Evolutionary conservation across 2,329 filamentous ascomycete species (phyloP), one percentile per base, ranked within the genome.

Genomic region (Trichoderma sp.): DNA sequence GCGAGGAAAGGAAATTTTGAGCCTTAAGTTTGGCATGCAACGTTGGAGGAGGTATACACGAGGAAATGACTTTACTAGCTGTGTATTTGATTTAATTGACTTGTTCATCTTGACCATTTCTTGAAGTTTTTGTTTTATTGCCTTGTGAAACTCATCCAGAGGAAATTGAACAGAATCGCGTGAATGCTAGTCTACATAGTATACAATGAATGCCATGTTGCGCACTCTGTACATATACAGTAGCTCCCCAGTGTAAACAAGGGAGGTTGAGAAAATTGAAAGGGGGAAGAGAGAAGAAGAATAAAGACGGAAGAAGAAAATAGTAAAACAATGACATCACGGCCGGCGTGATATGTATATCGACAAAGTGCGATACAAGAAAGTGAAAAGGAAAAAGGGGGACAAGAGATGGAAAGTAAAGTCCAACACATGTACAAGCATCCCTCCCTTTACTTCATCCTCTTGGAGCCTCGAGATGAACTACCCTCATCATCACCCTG

Each of bases 361-460:
- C 56, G 28, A 30, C 6, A 39, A n/a, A 21, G 30, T 15, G 8
- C 47, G 30, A 56, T 11, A 39, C 26, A 8, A 39, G 21, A 24
- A 56, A 65, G 39, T 30, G 9, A 32, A 24, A 51, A 43, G 15
- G n/a, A 12, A 61, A 61, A 11, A 12, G 36, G 14, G 24, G 43
- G 6, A 21, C 1, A 28, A 60, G 43, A 51, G 18, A 18, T 14
- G 18, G 21, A 51, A 53, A 57, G 28, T 6, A 18, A n/a, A 58
- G 21, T 32, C 9, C 4, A 30, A 60, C 21, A 26, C n/a, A 34
- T 15, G 18, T 4, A 39, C 15, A 62, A 6, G 5, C 5, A 11
- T 14, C 21, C 6, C 30, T 47, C 21, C 18, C 12, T 30, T 80
- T 73, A 83, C 73, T 78, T 82, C 76, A 80, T 80, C 66, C 80